Evolutionary conservation across 2,329 filamentous ascomycete genomes (phyloP).

Genomic region (Tetracladium maxilliforme): DNA sequence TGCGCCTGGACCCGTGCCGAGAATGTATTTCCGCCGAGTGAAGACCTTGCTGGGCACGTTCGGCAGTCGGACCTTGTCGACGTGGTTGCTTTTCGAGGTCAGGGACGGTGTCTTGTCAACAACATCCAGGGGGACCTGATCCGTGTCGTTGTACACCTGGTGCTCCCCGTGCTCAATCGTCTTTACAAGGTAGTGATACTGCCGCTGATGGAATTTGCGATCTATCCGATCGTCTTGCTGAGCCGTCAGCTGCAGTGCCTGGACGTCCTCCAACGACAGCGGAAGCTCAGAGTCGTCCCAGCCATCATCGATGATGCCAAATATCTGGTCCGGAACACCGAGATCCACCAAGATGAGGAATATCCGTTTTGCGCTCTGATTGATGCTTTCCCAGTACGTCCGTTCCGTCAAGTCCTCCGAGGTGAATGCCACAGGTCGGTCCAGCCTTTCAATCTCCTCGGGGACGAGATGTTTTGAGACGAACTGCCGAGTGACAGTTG

Average conservation of each 20-base stretch:
- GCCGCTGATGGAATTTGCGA: constrained; percentile 52
- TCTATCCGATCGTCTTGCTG: constrained; percentile 47
- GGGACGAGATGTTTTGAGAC: constrained; percentile 49
- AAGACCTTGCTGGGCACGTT: constrained; percentile 41
- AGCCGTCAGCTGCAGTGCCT: constrained; percentile 44
- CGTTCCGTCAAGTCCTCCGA: constrained; percentile 52
- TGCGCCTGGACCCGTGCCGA: constrained; percentile 28
- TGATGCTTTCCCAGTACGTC: constrained; percentile 68
- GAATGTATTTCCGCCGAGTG: constrained; percentile 38
- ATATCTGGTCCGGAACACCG: constrained; percentile 58
- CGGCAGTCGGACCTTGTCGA: constrained; percentile 49
- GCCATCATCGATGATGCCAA: constrained; percentile 58
- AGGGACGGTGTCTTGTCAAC: constrained; percentile 36
- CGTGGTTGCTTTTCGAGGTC: constrained; percentile 17
- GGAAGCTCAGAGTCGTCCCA: constrained; percentile 69
- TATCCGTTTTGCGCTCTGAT: constrained; percentile 50
- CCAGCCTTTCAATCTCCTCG: constrained; percentile 46
- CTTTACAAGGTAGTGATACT: constrained; percentile 57
- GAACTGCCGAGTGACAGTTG: constrained; percentile 53
- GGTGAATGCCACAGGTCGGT: constrained; percentile 50
- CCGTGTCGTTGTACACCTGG: constrained; percentile 47
- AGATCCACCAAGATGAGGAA: constrained; percentile 60
- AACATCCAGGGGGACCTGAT: constrained; percentile 55
- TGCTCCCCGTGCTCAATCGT: constrained; percentile 46
- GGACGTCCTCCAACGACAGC: constrained; percentile 48